Evolutionary conservation across 2,329 filamentous ascomycete species (phyloP).

Genomic region (Blastomyces silverae): DNA sequence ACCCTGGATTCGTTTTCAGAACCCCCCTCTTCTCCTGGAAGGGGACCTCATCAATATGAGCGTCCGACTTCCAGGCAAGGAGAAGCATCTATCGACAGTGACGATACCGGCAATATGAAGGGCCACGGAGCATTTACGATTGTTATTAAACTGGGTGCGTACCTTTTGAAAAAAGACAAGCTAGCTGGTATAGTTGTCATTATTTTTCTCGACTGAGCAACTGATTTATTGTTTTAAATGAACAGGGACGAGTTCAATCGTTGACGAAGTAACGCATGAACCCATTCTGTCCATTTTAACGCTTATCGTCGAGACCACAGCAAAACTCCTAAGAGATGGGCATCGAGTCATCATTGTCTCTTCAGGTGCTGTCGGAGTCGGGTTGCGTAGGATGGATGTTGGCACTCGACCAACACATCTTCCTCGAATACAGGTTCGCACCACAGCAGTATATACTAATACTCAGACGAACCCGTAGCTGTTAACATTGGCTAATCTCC

Average conservation of each 20-base stretch:
- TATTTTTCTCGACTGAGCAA: conserved; percentile 9
- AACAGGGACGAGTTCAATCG: conserved; percentile 94
- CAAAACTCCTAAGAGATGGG: conserved; percentile 79
- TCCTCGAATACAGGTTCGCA: conserved; percentile 67
- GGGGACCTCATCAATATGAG: conserved; percentile 3
- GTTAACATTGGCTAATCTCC: conserved; percentile 16
- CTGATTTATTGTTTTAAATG: conserved; percentile 19
- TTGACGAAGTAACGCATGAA: conserved; percentile 91
- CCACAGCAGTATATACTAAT: conserved; percentile 1
- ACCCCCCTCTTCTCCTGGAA: conserved; percentile 12
- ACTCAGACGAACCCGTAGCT: background rate
- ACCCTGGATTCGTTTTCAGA: conserved; percentile 6
- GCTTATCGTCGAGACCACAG: conserved; percentile 88
- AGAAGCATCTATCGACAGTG: background rate
- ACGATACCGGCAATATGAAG: conserved; percentile 51
- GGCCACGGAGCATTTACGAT: conserved; percentile 60
- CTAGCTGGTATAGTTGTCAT: conserved; percentile 15
- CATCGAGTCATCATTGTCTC: conserved; percentile 95
- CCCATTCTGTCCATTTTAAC: conserved; percentile 85
- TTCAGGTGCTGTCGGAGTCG: conserved; percentile 93
- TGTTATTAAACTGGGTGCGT: conserved; percentile 77
- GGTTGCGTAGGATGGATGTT: conserved; percentile 81
- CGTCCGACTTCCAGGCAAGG: conserved; percentile 9
- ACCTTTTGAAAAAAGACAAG: background rate
- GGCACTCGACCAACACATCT: conserved; percentile 83